Percentiles rank a stretch among this genome's conserved stretches.
These are phyloP conservation scores for Neofusicoccum sp. DNA, from an alignment of 2,329 filamentous ascomycete genomes.

Conservation along the genomic window DNA sequence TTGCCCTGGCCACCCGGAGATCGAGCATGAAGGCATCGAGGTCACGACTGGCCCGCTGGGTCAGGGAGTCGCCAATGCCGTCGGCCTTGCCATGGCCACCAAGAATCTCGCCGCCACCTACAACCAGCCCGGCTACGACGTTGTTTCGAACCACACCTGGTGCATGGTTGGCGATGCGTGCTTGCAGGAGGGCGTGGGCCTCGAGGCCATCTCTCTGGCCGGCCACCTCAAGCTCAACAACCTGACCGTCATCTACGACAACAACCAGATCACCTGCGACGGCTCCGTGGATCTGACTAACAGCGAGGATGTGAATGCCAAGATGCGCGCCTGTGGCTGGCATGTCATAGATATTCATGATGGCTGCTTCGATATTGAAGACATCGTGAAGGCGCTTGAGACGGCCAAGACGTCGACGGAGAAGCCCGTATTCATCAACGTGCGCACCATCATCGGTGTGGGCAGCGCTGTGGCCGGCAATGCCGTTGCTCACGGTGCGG, in stretches of 20 bases:
- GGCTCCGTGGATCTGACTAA: conserved; percentile 55
- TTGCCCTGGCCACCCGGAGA: conserved; percentile 58
- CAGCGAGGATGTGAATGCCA: conserved; percentile 57
- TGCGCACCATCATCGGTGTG: conserved; percentile 56
- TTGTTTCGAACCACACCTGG: conserved; percentile 54
- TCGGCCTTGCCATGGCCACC: conserved; percentile 58
- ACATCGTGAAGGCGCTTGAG: conserved; percentile 49
- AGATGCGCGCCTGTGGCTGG: conserved; percentile 59
- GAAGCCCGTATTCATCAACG: conserved; percentile 59
- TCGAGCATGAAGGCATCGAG: conserved; percentile 57
- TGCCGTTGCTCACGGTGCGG: conserved; percentile 58
- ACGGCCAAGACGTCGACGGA: conserved; percentile 44
- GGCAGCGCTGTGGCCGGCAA: conserved; percentile 47
- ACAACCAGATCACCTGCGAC: conserved; percentile 61
- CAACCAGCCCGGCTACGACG: conserved; percentile 49
- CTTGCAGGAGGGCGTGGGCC: conserved; percentile 57
- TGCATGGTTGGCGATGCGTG: conserved; percentile 61
- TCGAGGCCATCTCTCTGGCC: conserved; percentile 58
- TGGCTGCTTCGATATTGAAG: conserved; percentile 52
- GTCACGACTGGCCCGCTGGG: conserved; percentile 60
- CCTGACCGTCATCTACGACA: conserved; percentile 59
- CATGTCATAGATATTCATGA: conserved; percentile 55
- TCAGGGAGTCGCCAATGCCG: conserved; percentile 60
- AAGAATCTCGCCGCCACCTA: conserved; percentile 57
- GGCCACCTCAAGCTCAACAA: conserved; percentile 58